Percentiles rank a stretch among this genome's conserved stretches.
Conservation (phyloP, 2,329 filamentous ascomycete species). For the Diplodia sapinea region DNA sequence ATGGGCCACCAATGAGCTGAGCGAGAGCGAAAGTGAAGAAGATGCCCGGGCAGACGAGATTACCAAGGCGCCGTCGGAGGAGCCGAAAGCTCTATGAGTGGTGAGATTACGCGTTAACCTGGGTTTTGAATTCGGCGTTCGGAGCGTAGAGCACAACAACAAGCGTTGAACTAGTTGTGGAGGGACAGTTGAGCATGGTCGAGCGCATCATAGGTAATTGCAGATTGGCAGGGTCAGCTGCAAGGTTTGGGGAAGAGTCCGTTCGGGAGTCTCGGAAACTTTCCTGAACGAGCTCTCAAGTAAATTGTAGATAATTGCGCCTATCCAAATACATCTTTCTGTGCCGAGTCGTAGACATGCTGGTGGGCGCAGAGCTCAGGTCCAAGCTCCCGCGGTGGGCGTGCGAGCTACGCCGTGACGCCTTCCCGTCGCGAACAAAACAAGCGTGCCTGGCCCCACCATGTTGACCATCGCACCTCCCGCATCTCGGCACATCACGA, state of each 20-base stretch:
- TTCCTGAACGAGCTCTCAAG: neutral
- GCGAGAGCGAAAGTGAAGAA: constrained; percentile 39
- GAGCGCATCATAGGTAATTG: neutral
- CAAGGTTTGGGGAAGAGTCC: neutral
- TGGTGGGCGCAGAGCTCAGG: neutral
- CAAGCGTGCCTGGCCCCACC: constrained; percentile 17
- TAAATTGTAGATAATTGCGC: neutral
- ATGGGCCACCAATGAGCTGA: constrained; percentile 81
- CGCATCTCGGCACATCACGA: neutral
- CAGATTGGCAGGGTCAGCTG: neutral
- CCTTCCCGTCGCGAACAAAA: constrained; percentile 19
- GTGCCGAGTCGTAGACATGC: neutral
- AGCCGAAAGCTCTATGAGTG: neutral
- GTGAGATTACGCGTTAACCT: neutral
- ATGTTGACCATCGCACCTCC: neutral
- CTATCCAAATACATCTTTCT: too few species aligned
- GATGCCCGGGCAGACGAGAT: constrained; percentile 41
- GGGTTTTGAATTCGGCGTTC: neutral
- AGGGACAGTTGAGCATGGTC: neutral
- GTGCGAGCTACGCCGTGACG: neutral
- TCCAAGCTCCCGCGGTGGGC: neutral
- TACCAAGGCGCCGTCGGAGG: constrained; percentile 5
- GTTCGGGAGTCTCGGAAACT: neutral
- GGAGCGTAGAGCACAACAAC: neutral
- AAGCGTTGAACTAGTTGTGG: neutral